These are phyloP conservation scores for Linnemannia schmuckeri DNA, from an alignment of 192 early-diverging fungal genomes.

Conservation along the genomic window DNA sequence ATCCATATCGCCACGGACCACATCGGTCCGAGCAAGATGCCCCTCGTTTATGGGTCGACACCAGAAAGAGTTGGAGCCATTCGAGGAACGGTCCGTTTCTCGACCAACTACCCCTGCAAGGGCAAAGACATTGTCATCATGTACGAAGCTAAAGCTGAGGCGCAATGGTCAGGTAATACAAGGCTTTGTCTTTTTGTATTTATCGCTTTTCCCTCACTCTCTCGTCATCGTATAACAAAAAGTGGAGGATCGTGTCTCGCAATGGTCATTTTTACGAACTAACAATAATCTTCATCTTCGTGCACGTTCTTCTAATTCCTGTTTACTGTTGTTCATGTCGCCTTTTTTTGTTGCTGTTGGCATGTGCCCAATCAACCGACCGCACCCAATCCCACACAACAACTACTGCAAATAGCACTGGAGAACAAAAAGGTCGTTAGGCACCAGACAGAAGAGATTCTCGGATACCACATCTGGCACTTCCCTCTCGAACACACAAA, in stretches of 20 bases:
- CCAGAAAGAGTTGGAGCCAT: conserved; percentile 39
- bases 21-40: conserved; percentile 33
- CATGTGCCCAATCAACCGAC: background rate
- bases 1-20: conserved; percentile 47
- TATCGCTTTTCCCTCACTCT: background rate
- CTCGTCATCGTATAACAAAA: background rate
- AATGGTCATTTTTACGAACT: background rate
- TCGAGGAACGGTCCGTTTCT: conserved; percentile 40
- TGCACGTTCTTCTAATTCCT: background rate
- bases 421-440: conserved; percentile 50
- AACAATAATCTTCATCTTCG: background rate
- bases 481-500: conserved; percentile 42
- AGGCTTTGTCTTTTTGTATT: background rate
- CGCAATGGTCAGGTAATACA: conserved; percentile 44
- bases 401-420: conserved; percentile 20
- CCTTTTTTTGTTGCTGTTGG: background rate
- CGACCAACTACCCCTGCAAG: conserved; percentile 36
- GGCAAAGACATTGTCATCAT: conserved; percentile 49
- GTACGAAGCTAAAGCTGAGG: conserved; percentile 46
- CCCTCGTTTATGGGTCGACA: conserved; percentile 49
- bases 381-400: background rate
- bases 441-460: conserved; percentile 47
- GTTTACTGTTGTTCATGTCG: background rate
- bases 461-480: conserved; percentile 43
- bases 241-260: background rate